Evolutionary conservation across 1,284 basidiomycete genomes (phyloP).

Genomic region (Moesziomyces antarcticus): DNA sequence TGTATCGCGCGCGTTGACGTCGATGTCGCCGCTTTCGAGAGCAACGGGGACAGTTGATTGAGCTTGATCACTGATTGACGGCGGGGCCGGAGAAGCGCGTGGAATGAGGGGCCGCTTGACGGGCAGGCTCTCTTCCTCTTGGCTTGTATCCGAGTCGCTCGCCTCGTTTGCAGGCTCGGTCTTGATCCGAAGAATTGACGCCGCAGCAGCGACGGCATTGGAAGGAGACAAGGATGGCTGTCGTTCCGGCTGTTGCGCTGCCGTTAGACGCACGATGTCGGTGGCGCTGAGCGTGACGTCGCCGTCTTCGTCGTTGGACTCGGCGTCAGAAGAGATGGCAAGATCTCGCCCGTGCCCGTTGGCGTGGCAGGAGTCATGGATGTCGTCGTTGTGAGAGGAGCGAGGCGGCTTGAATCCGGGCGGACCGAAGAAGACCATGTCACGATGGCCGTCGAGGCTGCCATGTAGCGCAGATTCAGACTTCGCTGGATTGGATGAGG

Average conservation of each 20-base stretch:
- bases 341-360: too few relatives aligned
- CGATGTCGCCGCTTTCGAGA: background rate
- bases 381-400: too few relatives aligned
- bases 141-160: constrained; percentile 8
- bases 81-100: background rate
- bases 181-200: background rate
- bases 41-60: too few relatives aligned
- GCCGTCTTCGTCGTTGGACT: constrained; percentile 3
- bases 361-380: background rate
- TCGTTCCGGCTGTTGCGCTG: background rate
- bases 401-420: constrained; percentile 4
- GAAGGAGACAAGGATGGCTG: background rate
- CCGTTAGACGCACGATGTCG: background rate
- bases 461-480: background rate
- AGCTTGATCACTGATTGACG: background rate
- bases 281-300: constrained; percentile 16
- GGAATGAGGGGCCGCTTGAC: background rate
- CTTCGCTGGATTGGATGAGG: background rate
- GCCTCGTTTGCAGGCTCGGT: background rate
- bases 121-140: constrained; percentile 19
- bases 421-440: constrained; percentile 20
- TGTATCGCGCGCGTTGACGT: background rate
- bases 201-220: background rate
- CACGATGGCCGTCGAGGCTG: background rate
- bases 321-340: background rate